Evolutionary conservation across 2,329 filamentous ascomycete species (phyloP).

Genomic region (Fusarium caatingaense): DNA sequence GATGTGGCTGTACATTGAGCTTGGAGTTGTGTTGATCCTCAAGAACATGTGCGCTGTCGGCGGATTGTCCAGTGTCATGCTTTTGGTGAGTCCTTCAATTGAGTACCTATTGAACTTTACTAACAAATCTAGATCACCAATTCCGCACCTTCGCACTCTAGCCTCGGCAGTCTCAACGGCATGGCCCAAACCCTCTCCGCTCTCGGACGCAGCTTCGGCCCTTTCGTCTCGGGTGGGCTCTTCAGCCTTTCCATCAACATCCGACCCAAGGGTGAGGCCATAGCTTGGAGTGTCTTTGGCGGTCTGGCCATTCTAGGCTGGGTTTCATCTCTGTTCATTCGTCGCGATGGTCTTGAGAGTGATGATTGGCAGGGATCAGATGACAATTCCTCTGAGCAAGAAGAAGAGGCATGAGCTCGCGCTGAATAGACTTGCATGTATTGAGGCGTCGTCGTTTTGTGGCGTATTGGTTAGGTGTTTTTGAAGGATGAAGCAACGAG

Average conservation of each 20-base stretch:
- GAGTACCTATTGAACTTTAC: background rate
- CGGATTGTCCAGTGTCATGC: conserved; percentile 87
- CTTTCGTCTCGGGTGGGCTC: conserved; percentile 86
- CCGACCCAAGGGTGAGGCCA: conserved; percentile 81
- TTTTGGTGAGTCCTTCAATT: conserved; percentile 70
- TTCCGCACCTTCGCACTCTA: conserved; percentile 85
- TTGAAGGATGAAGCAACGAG: conserved; percentile 12
- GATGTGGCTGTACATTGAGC: conserved; percentile 79
- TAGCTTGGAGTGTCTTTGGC: conserved; percentile 90
- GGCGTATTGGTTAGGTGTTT: conserved; percentile 3
- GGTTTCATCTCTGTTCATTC: conserved; percentile 80
- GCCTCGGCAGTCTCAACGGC: conserved; percentile 90
- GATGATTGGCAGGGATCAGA: conserved; percentile 61
- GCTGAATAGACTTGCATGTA: conserved; percentile 16
- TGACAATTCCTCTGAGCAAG: conserved; percentile 15
- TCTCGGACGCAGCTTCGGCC: conserved; percentile 86
- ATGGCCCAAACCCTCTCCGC: conserved; percentile 94
- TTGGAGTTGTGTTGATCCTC: conserved; percentile 83
- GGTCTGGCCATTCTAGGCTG: conserved; percentile 86
- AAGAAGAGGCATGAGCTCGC: conserved; percentile 12
- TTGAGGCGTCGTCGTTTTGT: background rate
- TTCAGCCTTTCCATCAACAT: conserved; percentile 83
- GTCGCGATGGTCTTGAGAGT: conserved; percentile 70
- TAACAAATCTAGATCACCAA: conserved; percentile 80
- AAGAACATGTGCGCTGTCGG: conserved; percentile 93